Percentiles rank a stretch among this genome's conserved stretches.
Evolutionary conservation across 2,329 filamentous ascomycete genomes (phyloP).

Genomic region (Magnaporthiopsis rhizophila): DNA sequence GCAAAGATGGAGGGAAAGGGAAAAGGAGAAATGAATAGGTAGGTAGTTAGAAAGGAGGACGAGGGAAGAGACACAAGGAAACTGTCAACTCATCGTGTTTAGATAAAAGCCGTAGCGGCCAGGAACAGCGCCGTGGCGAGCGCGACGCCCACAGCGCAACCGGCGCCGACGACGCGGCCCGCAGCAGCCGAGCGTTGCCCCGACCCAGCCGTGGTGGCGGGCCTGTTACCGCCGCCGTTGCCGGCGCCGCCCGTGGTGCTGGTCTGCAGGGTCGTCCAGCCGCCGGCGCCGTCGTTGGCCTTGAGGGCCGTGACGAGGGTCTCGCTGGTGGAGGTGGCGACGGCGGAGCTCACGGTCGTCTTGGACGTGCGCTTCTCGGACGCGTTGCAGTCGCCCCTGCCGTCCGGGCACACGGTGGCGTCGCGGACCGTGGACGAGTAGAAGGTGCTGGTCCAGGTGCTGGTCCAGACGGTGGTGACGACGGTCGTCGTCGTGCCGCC

Average conservation of each 20-base stretch:
- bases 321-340: neutral
- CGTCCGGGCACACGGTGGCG: conserved; percentile 1
- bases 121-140: conserved; percentile 4
- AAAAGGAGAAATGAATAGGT: neutral
- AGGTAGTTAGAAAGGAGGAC: neutral
- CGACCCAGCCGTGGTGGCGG: neutral
- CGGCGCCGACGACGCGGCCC: neutral
- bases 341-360: conserved; percentile 6
- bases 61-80: neutral
- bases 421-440: conserved; percentile 4
- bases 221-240: conserved; percentile 1
- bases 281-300: neutral
- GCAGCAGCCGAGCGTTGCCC: neutral
- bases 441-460: neutral
- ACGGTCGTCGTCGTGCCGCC: neutral
- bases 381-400: neutral
- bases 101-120: neutral
- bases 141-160: neutral
- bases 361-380: neutral
- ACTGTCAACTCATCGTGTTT: neutral
- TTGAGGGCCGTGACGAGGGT: neutral
- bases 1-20: neutral
- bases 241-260: neutral
- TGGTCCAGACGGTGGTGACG: neutral
- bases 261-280: neutral